Percentiles rank a stretch among this genome's conserved stretches.
These are phyloP conservation scores for Fereydounia khargensis DNA, from an alignment of 1,284 basidiomycete species.

Conservation along the genomic window DNA sequence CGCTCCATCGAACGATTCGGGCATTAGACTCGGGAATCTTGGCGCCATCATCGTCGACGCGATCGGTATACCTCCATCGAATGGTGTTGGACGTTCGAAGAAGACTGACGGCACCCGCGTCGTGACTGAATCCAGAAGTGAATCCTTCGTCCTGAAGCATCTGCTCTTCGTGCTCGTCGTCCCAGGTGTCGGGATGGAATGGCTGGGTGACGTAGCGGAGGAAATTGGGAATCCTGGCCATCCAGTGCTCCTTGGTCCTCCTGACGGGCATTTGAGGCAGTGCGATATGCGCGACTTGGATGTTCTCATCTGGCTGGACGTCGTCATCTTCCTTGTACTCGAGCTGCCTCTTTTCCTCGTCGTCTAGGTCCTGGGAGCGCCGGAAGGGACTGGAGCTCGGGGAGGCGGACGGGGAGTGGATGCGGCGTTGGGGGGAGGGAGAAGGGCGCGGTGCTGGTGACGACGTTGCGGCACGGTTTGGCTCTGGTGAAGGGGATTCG, in stretches of 20 bases:
- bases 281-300: conserved; percentile 61
- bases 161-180: conserved; percentile 44
- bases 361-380: conserved; percentile 25
- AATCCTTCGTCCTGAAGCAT: conserved; percentile 61
- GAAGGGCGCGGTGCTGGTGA: too few species aligned
- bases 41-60: conserved; percentile 63
- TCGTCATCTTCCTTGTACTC: conserved; percentile 59
- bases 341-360: conserved; percentile 31
- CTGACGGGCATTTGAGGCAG: conserved; percentile 45
- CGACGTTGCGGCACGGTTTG: too few species aligned
- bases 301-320: conserved; percentile 64
- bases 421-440: too few species aligned
- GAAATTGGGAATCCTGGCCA: conserved; percentile 54
- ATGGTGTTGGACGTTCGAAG: conserved; percentile 84
- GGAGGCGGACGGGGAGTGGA: background rate
- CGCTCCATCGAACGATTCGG: conserved; percentile 85
- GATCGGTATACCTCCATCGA: conserved; percentile 82
- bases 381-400: background rate
- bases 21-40: conserved; percentile 80
- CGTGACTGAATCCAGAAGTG: conserved; percentile 58
- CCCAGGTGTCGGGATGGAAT: conserved; percentile 42
- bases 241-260: conserved; percentile 47
- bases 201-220: conserved; percentile 41
- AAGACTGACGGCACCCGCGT: conserved; percentile 39
- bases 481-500: conserved; percentile 16